These are phyloP conservation scores for Coemansia sp. DNA, from an alignment of 192 early-diverging fungal genomes.

Conservation along the genomic window DNA sequence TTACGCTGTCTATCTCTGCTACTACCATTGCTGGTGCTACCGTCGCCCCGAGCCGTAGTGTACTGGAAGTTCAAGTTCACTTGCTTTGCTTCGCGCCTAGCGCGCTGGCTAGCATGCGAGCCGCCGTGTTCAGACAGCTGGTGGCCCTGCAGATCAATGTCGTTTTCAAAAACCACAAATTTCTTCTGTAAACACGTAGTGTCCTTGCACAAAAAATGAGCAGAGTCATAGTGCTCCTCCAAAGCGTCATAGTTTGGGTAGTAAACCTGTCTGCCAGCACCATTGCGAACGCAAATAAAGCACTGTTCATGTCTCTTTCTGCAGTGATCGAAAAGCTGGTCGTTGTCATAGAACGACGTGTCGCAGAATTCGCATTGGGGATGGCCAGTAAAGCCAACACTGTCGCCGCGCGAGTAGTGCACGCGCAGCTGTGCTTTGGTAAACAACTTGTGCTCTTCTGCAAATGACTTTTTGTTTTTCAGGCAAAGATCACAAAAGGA, in stretches of 20 bases:
- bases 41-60: slow-evolving; percentile 9
- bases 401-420: slow-evolving; percentile 77
- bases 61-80: slow-evolving; percentile 40
- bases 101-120: slow-evolving; percentile 35
- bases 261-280: slow-evolving; percentile 77
- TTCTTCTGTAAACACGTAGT: slow-evolving; percentile 86
- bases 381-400: slow-evolving; percentile 77
- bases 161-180: slow-evolving; percentile 92
- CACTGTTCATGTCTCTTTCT: slow-evolving; percentile 92
- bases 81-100: slow-evolving; percentile 42
- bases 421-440: slow-evolving; percentile 70
- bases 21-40: slow-evolving; percentile 6
- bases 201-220: slow-evolving; percentile 81
- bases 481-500: slow-evolving; percentile 87
- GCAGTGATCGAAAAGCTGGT: slow-evolving; percentile 96
- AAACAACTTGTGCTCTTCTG: slow-evolving; percentile 88
- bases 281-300: slow-evolving; percentile 75
- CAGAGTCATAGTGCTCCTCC: slow-evolving; percentile 79
- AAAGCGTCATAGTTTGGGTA: slow-evolving; percentile 79
- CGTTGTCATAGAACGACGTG: slow-evolving; percentile 80
- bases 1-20: slow-evolving; percentile 4
- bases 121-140: slow-evolving; percentile 61
- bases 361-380: slow-evolving; percentile 90
- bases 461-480: slow-evolving; percentile 87
- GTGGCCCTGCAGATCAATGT: slow-evolving; percentile 90